These are phyloP conservation scores for Stipa capillata DNA, from an alignment of 176 grass and related monocot species.

Conservation along the genomic window DNA sequence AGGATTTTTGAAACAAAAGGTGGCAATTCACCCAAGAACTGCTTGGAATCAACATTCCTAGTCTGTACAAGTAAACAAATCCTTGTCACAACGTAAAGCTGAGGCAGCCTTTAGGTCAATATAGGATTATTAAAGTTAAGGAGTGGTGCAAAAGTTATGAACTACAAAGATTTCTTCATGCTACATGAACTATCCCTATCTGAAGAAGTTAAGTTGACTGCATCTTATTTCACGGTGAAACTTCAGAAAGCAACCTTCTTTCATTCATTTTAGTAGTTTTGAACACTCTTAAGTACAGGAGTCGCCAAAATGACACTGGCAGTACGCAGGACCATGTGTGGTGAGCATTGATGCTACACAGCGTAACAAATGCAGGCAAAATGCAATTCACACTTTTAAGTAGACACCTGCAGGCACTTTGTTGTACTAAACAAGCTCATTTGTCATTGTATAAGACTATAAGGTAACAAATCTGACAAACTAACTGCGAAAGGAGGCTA, in stretches of 20 bases:
- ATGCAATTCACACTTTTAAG: not conserved
- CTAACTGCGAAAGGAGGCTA: not conserved
- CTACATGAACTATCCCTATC: not conserved
- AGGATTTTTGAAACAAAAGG: conserved; percentile 59
- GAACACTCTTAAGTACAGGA: not conserved
- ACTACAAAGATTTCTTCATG: not conserved
- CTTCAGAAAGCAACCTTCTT: not conserved
- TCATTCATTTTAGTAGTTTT: not conserved
- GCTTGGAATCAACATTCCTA: conserved; percentile 84
- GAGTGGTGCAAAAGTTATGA: not conserved
- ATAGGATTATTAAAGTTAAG: not conserved
- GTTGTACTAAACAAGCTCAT: not conserved
- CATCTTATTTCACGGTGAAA: not conserved
- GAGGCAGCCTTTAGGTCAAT: not conserved
- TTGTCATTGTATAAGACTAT: not conserved
- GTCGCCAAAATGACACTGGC: not conserved
- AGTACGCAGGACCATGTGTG: not conserved
- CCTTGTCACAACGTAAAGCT: not conserved
- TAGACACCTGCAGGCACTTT: no score
- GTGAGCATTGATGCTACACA: not conserved
- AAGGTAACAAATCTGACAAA: not conserved
- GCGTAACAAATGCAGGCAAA: not conserved
- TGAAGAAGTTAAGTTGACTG: not conserved
- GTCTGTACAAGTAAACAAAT: conserved; percentile 32
- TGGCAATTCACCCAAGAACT: conserved; percentile 82